Evolutionary conservation across 2,329 filamentous ascomycete species (phyloP).

Genomic region (Fusarium decemcellulare): DNA sequence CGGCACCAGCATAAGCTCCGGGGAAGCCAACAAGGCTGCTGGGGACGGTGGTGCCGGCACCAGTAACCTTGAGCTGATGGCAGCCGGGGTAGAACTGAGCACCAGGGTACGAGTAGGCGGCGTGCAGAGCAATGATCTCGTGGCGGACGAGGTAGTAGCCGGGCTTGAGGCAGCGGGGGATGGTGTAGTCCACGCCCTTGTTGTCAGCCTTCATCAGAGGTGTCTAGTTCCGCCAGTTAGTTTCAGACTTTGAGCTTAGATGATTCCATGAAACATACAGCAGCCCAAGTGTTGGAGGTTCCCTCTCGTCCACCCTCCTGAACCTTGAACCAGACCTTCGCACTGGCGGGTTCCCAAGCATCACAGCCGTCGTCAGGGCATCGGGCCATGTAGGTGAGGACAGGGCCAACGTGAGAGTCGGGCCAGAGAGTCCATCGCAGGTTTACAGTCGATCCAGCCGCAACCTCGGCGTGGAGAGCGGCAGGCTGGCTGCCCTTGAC

Average conservation of each 20-base stretch:
- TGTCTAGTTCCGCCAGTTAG: conserved; percentile 43
- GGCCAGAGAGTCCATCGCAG: conserved; percentile 69
- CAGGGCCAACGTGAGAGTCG: conserved; percentile 66
- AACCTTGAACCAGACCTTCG: conserved; percentile 71
- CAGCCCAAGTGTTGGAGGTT: conserved; percentile 64
- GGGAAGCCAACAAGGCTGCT: conserved; percentile 64
- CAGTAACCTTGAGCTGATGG: conserved; percentile 69
- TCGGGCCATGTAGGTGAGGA: conserved; percentile 72
- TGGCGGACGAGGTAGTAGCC: conserved; percentile 73
- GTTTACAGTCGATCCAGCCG: conserved; percentile 67
- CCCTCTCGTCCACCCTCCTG: conserved; percentile 64
- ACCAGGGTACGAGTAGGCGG: conserved; percentile 63
- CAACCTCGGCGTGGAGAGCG: conserved; percentile 65
- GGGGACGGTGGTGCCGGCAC: conserved; percentile 60
- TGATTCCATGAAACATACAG: conserved; percentile 44
- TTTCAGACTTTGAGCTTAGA: not conserved
- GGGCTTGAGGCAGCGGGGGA: conserved; percentile 65
- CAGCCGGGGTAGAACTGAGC: conserved; percentile 72
- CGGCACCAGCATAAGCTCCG: conserved; percentile 64
- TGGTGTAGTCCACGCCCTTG: conserved; percentile 63
- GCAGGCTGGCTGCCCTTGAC: conserved; percentile 65
- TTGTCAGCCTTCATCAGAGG: conserved; percentile 62
- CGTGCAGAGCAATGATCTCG: conserved; percentile 69
- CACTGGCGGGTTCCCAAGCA: conserved; percentile 61
- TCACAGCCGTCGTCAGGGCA: conserved; percentile 68